phyloP scores from a whole-genome alignment of 768 basidiomycete species.

The Leccinellum rugosiceps region DNA sequence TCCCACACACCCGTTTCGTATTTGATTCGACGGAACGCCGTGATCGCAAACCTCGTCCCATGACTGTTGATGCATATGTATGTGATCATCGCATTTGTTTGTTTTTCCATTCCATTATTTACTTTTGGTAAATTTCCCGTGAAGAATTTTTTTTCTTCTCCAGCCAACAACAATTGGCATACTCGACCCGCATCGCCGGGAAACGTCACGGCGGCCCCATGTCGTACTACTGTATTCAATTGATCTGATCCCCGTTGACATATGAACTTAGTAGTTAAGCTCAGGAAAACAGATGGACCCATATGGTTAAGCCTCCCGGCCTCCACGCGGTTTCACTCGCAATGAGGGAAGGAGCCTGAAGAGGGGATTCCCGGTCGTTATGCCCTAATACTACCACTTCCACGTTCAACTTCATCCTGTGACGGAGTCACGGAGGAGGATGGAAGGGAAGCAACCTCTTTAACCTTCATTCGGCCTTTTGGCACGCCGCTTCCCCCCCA shows the following conservation, averaged over 20 bases:
- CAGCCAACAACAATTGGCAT: background rate
- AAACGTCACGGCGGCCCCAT: constrained; percentile 20
- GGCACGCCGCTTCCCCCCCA: background rate
- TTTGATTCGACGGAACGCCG: background rate
- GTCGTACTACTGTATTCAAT: constrained; percentile 27
- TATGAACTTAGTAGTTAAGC: constrained; percentile 3
- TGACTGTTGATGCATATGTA: background rate
- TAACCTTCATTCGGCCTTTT: background rate
- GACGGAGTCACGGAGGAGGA: background rate
- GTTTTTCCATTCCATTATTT: constrained; percentile 21
- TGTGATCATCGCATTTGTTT: constrained; percentile 1
- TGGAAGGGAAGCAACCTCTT: background rate
- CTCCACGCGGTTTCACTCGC: constrained; percentile 25
- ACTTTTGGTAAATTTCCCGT: constrained; percentile 7
- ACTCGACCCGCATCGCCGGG: constrained; percentile 18
- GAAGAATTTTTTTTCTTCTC: constrained; percentile 15
- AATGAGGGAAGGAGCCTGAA: constrained; percentile 2
- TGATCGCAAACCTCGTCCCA: constrained; percentile 2
- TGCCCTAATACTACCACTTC: constrained; percentile 10
- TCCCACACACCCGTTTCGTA: constrained; percentile 6
- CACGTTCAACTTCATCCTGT: constrained; percentile 5
- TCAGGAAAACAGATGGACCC: constrained; percentile 28
- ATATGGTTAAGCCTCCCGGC: constrained; percentile 30
- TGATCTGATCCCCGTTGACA: constrained; percentile 38
- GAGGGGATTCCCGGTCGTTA: constrained; percentile 10